Percentiles rank a stretch among this genome's conserved stretches.
Conservation (phyloP, 164 flowering plant species). For the Pachysandra terminalis region DNA sequence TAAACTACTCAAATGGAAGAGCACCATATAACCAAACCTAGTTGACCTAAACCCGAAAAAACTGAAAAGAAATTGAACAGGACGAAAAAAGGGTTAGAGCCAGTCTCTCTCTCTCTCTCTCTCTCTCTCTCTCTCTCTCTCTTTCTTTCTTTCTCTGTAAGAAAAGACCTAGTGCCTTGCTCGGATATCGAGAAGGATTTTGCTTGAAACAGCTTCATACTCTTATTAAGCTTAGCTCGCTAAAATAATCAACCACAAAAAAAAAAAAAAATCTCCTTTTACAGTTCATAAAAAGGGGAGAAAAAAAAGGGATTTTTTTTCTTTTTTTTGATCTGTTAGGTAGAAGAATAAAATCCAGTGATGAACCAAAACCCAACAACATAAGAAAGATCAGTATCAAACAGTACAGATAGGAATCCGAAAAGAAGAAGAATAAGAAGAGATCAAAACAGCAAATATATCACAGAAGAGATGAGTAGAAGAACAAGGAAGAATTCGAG, state of each 20-base stretch:
- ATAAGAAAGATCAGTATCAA: too few relatives aligned
- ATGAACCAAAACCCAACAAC: too few relatives aligned
- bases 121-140: constrained; percentile 1
- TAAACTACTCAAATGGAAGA: constrained; percentile 8
- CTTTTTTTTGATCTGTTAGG: too few relatives aligned
- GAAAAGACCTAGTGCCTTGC: constrained; percentile 1
- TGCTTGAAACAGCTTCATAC: neutral
- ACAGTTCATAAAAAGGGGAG: neutral
- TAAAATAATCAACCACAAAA: neutral
- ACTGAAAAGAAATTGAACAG: neutral
- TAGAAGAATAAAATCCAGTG: too few relatives aligned
- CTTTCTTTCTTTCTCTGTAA: neutral
- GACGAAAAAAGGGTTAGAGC: neutral
- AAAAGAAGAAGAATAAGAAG: neutral
- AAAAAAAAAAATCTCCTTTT: neutral
- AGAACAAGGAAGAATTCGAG: neutral
- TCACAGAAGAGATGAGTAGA: neutral
- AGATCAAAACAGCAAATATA: neutral
- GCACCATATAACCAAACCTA: neutral
- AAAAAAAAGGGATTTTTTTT: neutral
- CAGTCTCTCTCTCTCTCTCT: neutral
- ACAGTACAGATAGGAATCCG: neutral
- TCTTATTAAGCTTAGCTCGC: neutral
- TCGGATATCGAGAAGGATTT: constrained; percentile 3
- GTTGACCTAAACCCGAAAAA: neutral